phyloP scores from a whole-genome alignment of 2,329 filamentous ascomycete species.

The Bertia moriformis region DNA sequence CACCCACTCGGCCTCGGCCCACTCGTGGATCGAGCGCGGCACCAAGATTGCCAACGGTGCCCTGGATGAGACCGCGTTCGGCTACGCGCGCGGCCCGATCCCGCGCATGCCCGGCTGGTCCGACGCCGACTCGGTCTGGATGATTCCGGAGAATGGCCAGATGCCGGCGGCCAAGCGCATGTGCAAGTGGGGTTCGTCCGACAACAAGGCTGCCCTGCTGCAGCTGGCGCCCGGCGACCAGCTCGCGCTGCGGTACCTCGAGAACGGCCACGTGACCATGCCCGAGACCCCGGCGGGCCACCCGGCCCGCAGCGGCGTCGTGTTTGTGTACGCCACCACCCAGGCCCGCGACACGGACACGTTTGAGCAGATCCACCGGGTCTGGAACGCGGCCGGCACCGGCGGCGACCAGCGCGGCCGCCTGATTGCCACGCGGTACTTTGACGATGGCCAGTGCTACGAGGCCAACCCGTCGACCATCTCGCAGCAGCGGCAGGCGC shows the following conservation, averaged over 20 bases:
- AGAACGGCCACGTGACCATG: slow-evolving; percentile 63
- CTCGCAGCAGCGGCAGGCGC: slow-evolving; percentile 38
- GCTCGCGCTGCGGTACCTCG: slow-evolving; percentile 53
- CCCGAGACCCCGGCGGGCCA: slow-evolving; percentile 40
- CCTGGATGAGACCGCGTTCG: slow-evolving; percentile 52
- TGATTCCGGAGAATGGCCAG: no score
- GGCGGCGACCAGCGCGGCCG: slow-evolving; percentile 67
- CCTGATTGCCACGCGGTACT: slow-evolving; percentile 65
- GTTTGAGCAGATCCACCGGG: slow-evolving; percentile 42
- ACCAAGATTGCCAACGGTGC: slow-evolving; percentile 60
- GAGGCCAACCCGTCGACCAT: slow-evolving; percentile 53
- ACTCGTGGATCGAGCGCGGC: slow-evolving; percentile 74
- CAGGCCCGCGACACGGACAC: slow-evolving; percentile 34
- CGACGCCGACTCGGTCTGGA: not conserved
- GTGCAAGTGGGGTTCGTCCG: slow-evolving; percentile 45
- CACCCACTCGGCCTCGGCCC: slow-evolving; percentile 27
- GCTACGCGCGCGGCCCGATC: slow-evolving; percentile 62
- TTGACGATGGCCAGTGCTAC: slow-evolving; percentile 82
- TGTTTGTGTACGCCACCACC: slow-evolving; percentile 61
- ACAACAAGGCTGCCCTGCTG: slow-evolving; percentile 48
- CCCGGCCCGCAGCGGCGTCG: slow-evolving; percentile 51
- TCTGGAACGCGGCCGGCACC: slow-evolving; percentile 67
- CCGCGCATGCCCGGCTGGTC: slow-evolving; percentile 38
- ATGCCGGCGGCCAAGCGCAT: slow-evolving; percentile 37
- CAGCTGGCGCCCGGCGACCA: slow-evolving; percentile 42